Evolutionary conservation across 345 rosid genomes (phyloP), one percentile per base, ranked within the genome.

Genomic region (Adansonia digitata): DNA sequence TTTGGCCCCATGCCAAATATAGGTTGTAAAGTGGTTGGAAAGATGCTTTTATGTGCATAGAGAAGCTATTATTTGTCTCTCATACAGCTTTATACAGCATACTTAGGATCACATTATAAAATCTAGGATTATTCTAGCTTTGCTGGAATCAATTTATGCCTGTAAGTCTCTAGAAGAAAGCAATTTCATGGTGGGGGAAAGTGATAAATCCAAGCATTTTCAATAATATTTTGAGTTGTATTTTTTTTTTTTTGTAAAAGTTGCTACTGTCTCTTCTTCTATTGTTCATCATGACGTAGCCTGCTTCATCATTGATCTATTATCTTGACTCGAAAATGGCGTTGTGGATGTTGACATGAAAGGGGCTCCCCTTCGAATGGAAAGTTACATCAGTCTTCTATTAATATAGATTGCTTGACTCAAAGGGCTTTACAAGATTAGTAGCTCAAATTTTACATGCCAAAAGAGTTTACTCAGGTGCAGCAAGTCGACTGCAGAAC

Each of bases 1-100:
- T n/a, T n/a, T 60, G 45, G 37, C 27, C 20, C 49, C 27, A 74
- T 76, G 82, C 84, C 77, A 63, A 53, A 45, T 60, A 77, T 46
- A 75, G 77, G 70, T 65, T 61, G 57, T 51, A 61, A 59, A 61
- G 55, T 29, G 39, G 51, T 22, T 61, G n/a, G 7, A 12, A 70
- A 71, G 51, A 77, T 59, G 73, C n/a, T 20, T 42, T 45, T 43
- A 39, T 74, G 71, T 68, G 67, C 72, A 80, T 66, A 78, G 73
- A 31, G 42, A 75, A 69, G 63, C 46, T 55, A 53, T 75, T 59
- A 51, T 66, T 71, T 64, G 77, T 51, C 40, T 51, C 40, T 61
- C 27, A 49, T 82, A 62, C 60, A 77, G 65, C 35, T 70, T 29
- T 7, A 72, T 31, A 55, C 14, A 56, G 67, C 26, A 59, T 59